These are phyloP conservation scores for Microdochium trichocladiopsis DNA, from an alignment of 2,329 filamentous ascomycete genomes.

Conservation along the genomic window DNA sequence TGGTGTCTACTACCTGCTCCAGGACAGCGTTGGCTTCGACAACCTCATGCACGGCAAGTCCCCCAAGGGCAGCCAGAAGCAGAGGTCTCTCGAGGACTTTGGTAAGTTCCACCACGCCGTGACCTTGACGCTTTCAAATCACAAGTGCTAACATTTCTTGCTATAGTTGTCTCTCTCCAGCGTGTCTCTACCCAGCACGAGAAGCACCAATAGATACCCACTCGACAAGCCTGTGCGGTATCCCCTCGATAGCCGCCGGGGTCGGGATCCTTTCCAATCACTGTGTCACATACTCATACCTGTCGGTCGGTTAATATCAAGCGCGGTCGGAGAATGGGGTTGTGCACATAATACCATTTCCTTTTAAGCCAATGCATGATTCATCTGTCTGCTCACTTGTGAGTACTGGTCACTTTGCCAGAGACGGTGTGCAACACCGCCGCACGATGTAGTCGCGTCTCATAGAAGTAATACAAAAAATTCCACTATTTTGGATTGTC, in stretches of 20 bases:
- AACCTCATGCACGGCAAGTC: constrained; percentile 91
- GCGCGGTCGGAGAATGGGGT: constrained; percentile 14
- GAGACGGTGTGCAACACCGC: background rate
- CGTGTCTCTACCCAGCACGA: constrained; percentile 89
- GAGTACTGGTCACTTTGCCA: background rate
- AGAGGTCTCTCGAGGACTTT: constrained; percentile 83
- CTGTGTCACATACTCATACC: constrained; percentile 15
- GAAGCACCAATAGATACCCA: constrained; percentile 60
- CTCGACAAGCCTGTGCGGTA: constrained; percentile 13
- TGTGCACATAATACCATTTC: constrained; percentile 26
- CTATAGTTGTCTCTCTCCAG: constrained; percentile 74
- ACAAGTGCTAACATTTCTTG: constrained; percentile 36
- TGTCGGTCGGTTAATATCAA: background rate
- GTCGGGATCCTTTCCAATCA: background rate
- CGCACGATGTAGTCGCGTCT: background rate
- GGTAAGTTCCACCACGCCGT: constrained; percentile 49
- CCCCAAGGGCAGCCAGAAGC: constrained; percentile 73
- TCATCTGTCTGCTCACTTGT: constrained; percentile 1
- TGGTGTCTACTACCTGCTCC: constrained; percentile 68
- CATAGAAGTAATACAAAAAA: constrained; percentile 1
- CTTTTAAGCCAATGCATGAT: constrained; percentile 15
- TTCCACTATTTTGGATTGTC: background rate
- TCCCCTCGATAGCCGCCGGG: background rate
- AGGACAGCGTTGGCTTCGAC: constrained; percentile 76
- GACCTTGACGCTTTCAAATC: background rate